Evolutionary conservation across 495 filamentous ascomycete genomes (phyloP), one percentile per base, ranked within the genome.

Genomic region (Penicillium turbatum): DNA sequence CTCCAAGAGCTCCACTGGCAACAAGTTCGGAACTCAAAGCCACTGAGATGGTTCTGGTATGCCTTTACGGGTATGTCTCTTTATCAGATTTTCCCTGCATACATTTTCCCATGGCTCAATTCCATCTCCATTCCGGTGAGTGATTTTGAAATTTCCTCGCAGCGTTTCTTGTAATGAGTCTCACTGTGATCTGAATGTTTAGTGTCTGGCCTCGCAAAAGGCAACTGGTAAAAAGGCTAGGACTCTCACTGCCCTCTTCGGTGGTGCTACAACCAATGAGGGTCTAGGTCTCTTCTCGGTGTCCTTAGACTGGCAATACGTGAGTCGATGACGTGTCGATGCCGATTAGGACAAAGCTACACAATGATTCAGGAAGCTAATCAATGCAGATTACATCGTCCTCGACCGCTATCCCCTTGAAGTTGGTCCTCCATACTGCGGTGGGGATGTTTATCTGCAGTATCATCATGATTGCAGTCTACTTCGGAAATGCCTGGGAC

Each of bases 71-170:
- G 68, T 42, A 67, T 66, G 61, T 41, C 53, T 40, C 34, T 75
- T 3, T 85, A 73, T 60, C 78, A 83, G 56, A 72, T 79, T n/a
- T 67, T 84, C 36, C 82, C 81, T 1, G 74, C 77, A n/a, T 84
- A 78, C 51, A 79, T 84, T n/a, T 71, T 79, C 27, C 69, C 79
- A 0, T 72, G 76, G 67, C 70, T 84, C 5, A 77, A 73, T 29
- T 77, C 78, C 7, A 57, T 85, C 27, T 79, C 75, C 0, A 75
- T 85, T 32, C 77, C 79, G 50, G 65, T 67, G 51, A 0, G 59
- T 61, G 17, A 24, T 29, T 34, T 9, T 11, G 50, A 8, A 6
- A 1, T 21, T 10, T 26, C 32, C 13, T 16, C 24, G 6, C 6
- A 19, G 15, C 4, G n/a, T n/a, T 5, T 1, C 26, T 38, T 5